These are phyloP conservation scores for Vitis hybrid DNA, from an alignment of 177 flowering plant genomes.

Conservation along the genomic window DNA sequence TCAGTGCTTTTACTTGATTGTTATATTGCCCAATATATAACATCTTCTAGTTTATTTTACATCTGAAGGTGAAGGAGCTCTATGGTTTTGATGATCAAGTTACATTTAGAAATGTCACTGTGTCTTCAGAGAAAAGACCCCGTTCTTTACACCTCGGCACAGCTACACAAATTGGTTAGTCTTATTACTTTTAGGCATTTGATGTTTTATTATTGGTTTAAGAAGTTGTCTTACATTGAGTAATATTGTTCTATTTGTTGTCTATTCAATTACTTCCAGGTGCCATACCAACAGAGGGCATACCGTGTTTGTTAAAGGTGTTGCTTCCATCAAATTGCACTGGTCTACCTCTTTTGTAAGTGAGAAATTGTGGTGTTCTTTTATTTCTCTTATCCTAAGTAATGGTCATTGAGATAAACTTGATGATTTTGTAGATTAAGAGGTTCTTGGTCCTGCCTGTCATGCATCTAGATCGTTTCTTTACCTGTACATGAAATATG, in stretches of 20 bases:
- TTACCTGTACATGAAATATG: no score
- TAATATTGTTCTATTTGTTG: background rate
- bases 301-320: slow-evolving; percentile 87
- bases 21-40: background rate
- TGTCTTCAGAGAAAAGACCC: slow-evolving; percentile 76
- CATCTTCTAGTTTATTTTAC: slow-evolving; percentile 1
- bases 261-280: slow-evolving; percentile 38
- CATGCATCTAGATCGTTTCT: no score
- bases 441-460: background rate
- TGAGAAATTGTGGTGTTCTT: slow-evolving; percentile 8
- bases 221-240: background rate
- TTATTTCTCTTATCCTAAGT: no score
- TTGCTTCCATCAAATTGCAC: slow-evolving; percentile 82
- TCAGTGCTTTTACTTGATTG: background rate
- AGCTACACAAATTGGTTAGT: slow-evolving; percentile 94
- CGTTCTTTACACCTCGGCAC: slow-evolving; percentile 86
- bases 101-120: slow-evolving; percentile 75
- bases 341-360: slow-evolving; percentile 87
- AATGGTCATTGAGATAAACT: background rate
- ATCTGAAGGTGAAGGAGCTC: slow-evolving; percentile 77
- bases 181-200: slow-evolving; percentile 5
- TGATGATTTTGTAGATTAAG: background rate
- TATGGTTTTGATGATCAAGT: slow-evolving; percentile 85
- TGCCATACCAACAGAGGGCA: slow-evolving; percentile 94
- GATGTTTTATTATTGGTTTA: background rate